Conservation (phyloP, 1,139 yeast genomes). For the Suhomyces panamericanus region DNA sequence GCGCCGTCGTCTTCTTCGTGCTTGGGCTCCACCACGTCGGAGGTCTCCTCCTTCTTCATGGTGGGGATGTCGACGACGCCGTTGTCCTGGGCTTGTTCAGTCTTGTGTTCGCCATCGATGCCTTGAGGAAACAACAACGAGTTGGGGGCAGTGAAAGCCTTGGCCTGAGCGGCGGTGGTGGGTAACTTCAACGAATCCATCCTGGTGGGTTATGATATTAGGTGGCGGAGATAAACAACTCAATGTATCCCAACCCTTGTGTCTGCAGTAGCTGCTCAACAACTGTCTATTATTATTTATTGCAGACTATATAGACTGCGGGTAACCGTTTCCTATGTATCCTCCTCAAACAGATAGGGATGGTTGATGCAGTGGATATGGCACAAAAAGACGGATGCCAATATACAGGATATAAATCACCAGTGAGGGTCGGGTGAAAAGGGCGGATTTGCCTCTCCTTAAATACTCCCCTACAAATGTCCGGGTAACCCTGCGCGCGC, state of each 20-base stretch:
- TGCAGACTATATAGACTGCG: slow-evolving; percentile 14
- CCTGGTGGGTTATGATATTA: slow-evolving; percentile 11
- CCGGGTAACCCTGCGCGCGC: slow-evolving; percentile 51
- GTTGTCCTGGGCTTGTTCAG: slow-evolving; percentile 9
- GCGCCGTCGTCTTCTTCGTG: slow-evolving; percentile 64
- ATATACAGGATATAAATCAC: slow-evolving; percentile 12
- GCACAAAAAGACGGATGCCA: slow-evolving; percentile 10
- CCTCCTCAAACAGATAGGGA: slow-evolving; percentile 12
- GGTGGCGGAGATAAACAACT: slow-evolving; percentile 38
- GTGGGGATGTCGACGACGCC: slow-evolving; percentile 12
- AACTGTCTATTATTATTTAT: slow-evolving; percentile 12
- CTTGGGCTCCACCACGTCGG: slow-evolving; percentile 40
- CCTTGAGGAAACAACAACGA: slow-evolving; percentile 64
- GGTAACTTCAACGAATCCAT: slow-evolving; percentile 80
- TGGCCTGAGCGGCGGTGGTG: slow-evolving; percentile 79
- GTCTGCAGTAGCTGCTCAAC: slow-evolving; percentile 12
- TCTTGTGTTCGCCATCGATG: slow-evolving; percentile 29
- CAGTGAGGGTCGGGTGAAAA: slow-evolving; percentile 2
- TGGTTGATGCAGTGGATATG: slow-evolving; percentile 5
- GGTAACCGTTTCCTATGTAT: slow-evolving; percentile 7
- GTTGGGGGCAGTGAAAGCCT: slow-evolving; percentile 68
- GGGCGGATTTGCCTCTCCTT: slow-evolving; percentile 17
- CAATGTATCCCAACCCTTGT: slow-evolving; percentile 41
- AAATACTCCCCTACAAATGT: slow-evolving; percentile 25
- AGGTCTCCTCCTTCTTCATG: slow-evolving; percentile 30